These are phyloP conservation scores for Colletotrichum cereale DNA, from an alignment of 2,329 filamentous ascomycete species.

Conservation along the genomic window DNA sequence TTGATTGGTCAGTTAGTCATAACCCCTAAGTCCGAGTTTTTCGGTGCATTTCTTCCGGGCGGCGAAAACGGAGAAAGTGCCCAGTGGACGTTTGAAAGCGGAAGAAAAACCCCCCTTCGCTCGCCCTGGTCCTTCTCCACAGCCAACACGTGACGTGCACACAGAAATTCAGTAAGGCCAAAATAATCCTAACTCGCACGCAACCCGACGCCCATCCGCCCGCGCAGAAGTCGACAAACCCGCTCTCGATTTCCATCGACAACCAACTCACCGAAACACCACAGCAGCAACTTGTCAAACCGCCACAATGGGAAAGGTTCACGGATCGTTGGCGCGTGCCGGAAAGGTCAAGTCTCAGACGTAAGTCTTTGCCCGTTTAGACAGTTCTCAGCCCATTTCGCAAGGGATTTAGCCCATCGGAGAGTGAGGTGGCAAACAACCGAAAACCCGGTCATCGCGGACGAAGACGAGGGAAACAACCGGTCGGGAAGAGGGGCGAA, in stretches of 20 bases:
- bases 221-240: constrained; percentile 24
- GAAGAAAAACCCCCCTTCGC: constrained; percentile 22
- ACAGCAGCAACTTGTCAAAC: constrained; percentile 42
- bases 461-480: constrained; percentile 8
- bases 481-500: constrained; percentile 10
- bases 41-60: constrained; percentile 19
- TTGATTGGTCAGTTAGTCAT: background rate
- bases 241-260: constrained; percentile 33
- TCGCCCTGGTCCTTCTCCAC: constrained; percentile 30
- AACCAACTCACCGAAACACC: constrained; percentile 38
- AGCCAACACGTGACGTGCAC: constrained; percentile 39
- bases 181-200: constrained; percentile 17
- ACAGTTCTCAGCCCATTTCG: background rate
- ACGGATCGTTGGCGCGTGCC: constrained; percentile 93
- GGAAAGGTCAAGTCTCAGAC: constrained; percentile 99
- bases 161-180: constrained; percentile 36
- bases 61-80: constrained; percentile 4
- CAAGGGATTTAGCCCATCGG: background rate
- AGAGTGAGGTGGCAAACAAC: constrained; percentile 12
- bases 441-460: constrained; percentile 22
- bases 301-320: constrained; percentile 63
- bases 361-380: constrained; percentile 48
- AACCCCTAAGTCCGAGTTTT: constrained; percentile 21
- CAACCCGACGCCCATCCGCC: constrained; percentile 34
- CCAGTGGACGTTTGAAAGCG: background rate